Evolutionary conservation across 2,329 filamentous ascomycete species (phyloP).

Genomic region (Alternaria triticina): DNA sequence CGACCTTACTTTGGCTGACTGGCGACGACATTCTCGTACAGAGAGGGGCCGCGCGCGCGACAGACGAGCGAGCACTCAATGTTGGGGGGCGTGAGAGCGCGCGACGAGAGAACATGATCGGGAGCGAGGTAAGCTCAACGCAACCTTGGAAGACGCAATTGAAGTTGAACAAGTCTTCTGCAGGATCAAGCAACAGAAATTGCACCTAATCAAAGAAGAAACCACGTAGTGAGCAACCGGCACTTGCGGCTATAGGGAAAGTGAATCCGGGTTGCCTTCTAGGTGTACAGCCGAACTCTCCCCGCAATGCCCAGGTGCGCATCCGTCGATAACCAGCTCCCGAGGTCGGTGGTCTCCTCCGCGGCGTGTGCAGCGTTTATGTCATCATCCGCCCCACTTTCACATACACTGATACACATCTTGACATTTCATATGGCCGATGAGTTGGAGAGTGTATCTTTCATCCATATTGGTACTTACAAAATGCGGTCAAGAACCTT

Average conservation of each 20-base stretch:
- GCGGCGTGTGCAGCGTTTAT: neutral
- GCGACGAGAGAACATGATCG: slow-evolving; percentile 54
- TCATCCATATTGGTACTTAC: neutral
- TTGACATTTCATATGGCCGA: neutral
- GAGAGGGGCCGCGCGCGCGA: slow-evolving; percentile 45
- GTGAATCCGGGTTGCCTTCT: slow-evolving; percentile 18
- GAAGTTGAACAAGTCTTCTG: neutral
- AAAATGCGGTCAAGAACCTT: neutral
- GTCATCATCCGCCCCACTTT: neutral
- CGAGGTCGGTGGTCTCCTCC: slow-evolving; percentile 10
- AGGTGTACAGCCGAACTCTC: neutral
- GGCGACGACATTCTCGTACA: slow-evolving; percentile 50
- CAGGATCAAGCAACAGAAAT: neutral
- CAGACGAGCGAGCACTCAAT: slow-evolving; percentile 47
- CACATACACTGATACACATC: neutral
- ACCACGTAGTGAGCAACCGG: neutral
- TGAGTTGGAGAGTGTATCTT: neutral
- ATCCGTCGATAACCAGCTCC: neutral
- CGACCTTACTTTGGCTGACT: slow-evolving; percentile 47
- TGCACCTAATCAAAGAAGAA: neutral
- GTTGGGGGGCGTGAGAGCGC: slow-evolving; percentile 52
- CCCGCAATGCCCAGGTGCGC: slow-evolving; percentile 1
- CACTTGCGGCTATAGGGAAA: slow-evolving; percentile 23
- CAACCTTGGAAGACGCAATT: neutral
- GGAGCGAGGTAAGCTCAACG: slow-evolving; percentile 7